These are phyloP conservation scores for Colletotrichum tanaceti DNA, from an alignment of 2,329 filamentous ascomycete genomes.

Conservation along the genomic window DNA sequence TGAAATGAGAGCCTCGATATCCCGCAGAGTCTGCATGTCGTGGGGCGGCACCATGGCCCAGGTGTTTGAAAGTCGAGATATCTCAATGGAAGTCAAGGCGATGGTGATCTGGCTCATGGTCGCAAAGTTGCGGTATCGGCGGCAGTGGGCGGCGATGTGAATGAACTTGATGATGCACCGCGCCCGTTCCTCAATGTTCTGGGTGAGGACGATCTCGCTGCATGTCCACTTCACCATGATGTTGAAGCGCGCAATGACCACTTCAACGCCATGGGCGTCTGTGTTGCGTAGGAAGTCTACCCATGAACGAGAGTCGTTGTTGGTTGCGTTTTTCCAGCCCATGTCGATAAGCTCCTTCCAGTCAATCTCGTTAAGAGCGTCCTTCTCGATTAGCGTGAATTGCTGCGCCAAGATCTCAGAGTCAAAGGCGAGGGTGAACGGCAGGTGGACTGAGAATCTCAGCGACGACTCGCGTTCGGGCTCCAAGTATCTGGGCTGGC, in stretches of 20 bases:
- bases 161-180: constrained; percentile 84
- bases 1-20: constrained; percentile 79
- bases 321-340: constrained; percentile 79
- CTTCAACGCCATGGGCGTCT: constrained; percentile 80
- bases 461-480: constrained; percentile 44
- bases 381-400: constrained; percentile 87
- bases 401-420: constrained; percentile 83
- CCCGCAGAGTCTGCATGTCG: constrained; percentile 74
- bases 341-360: constrained; percentile 90
- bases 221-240: constrained; percentile 89
- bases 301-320: constrained; percentile 78
- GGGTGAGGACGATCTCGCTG: constrained; percentile 81
- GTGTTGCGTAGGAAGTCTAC: constrained; percentile 81
- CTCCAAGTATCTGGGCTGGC: constrained; percentile 49
- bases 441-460: constrained; percentile 71
- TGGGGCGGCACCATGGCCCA: constrained; percentile 76
- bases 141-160: constrained; percentile 81
- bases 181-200: constrained; percentile 77
- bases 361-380: constrained; percentile 86
- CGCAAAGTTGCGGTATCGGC: constrained; percentile 82
- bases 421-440: constrained; percentile 84
- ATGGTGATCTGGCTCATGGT: constrained; percentile 85
- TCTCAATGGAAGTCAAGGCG: constrained; percentile 78
- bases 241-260: constrained; percentile 88
- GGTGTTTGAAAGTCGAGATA: constrained; percentile 74